phyloP scores from a whole-genome alignment of 2,329 filamentous ascomycete genomes.

The Coniochaeta sp. region DNA sequence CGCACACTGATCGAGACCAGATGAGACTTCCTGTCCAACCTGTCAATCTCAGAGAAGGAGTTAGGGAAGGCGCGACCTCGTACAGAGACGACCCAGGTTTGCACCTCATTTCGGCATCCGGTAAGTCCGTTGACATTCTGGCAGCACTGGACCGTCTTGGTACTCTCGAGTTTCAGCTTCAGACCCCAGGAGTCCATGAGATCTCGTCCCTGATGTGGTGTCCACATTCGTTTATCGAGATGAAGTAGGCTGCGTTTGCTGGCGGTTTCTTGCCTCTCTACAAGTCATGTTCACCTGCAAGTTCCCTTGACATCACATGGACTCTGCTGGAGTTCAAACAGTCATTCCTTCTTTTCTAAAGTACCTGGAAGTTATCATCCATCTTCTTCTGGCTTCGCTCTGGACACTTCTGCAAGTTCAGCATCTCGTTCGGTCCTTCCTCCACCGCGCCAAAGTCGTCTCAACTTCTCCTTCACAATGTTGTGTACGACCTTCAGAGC shows the following conservation, averaged over 20 bases:
- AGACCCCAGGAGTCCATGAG: background rate
- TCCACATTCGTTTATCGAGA: background rate
- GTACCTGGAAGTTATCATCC: background rate
- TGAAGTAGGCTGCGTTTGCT: background rate
- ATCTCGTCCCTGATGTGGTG: background rate
- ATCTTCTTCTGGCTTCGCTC: background rate
- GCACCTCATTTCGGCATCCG: background rate
- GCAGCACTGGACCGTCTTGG: background rate
- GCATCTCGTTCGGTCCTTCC: background rate
- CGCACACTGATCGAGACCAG: background rate
- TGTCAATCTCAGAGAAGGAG: background rate
- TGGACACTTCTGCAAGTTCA: background rate
- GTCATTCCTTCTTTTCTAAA: background rate
- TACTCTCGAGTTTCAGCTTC: background rate
- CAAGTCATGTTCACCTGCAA: background rate
- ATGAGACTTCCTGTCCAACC: background rate
- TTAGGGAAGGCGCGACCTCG: background rate
- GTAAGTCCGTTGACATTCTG: background rate
- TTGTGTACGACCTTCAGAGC: background rate
- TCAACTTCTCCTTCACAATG: background rate
- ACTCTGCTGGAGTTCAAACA: background rate
- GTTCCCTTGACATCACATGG: background rate
- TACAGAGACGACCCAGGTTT: background rate
- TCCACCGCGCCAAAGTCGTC: background rate
- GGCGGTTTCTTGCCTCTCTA: background rate